Evolutionary conservation across 169 alveolate species (phyloP), one percentile per base, ranked within the genome.

Genomic region (Perkinsus olseni): DNA sequence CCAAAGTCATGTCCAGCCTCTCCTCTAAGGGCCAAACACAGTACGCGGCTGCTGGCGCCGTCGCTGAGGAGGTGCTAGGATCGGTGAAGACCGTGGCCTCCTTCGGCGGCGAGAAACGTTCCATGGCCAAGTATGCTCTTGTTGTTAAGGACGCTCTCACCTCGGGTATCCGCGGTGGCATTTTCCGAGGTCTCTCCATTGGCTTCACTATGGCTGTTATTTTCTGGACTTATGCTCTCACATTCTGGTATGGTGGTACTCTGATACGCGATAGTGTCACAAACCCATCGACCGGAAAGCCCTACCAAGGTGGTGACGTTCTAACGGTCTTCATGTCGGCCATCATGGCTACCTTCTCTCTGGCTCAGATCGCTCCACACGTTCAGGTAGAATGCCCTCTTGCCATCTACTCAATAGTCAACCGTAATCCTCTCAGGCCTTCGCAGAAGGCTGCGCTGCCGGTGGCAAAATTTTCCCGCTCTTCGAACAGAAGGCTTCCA

Each of bases 201-300:
- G 95, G 92, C 40, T 74, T 91, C 39, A 28, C 92, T 74, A 90
- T 94, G 95, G 92, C 91, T 24, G 94, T 93, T 0, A 90, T 94
- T 0, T 95, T 93, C 82, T 82, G 93, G 38, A 93, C 95, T 38
- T 94, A 95, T 91, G 94, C 95, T 38, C 94, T 95, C 38, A 94
- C 94, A 31, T 94, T 95, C 92, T 95, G 96, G 96, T 95, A 95
- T 91, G 96, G 96, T 8, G 95, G 96, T 91, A 45, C 92, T 82
- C 74, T 93, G 92, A 91, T 92, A 13, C 62, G 91, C 1, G 92
- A 92, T 11, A 93, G 95, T 28, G 92, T 74, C 17, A 39, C 17
- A 24, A 38, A 93, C 0, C 74, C 91, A 51, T 31, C 45, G 0
- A 74, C 74, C 0, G 37, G 38, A 4, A 38, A 10, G 36, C 92